These are phyloP conservation scores for Exophiala calicioides DNA, from an alignment of 2,329 filamentous ascomycete species.

Conservation along the genomic window DNA sequence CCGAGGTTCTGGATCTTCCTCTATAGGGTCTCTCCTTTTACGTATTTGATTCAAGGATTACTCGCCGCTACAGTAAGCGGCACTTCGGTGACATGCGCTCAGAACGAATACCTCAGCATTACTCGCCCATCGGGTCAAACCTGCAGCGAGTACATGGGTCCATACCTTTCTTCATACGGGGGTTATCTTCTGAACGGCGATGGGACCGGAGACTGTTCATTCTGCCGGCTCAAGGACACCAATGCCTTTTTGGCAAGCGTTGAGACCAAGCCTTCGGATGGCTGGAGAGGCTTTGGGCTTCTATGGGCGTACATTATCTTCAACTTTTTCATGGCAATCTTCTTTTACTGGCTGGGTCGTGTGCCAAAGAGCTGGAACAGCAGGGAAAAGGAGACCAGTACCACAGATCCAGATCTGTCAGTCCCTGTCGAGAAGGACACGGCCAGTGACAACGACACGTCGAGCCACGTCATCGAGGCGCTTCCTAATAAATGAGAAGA, in stretches of 20 bases:
- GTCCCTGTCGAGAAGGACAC: too few relatives aligned
- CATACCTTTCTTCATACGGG: constrained; percentile 48
- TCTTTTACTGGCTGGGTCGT: constrained; percentile 64
- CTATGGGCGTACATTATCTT: constrained; percentile 68
- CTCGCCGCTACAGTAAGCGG: constrained; percentile 70
- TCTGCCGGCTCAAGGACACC: constrained; percentile 49
- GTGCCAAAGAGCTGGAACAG: constrained; percentile 50
- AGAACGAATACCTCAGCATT: constrained; percentile 70
- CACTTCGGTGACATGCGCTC: constrained; percentile 64
- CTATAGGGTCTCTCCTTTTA: constrained; percentile 80
- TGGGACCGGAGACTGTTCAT: constrained; percentile 51
- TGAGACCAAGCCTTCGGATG: constrained; percentile 49
- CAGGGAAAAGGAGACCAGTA: constrained; percentile 31
- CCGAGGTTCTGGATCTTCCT: constrained; percentile 78
- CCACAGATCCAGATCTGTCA: too few relatives aligned
- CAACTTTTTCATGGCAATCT: constrained; percentile 61
- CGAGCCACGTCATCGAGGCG: too few relatives aligned
- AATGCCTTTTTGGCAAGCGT: constrained; percentile 51
- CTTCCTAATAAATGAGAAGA: too few relatives aligned
- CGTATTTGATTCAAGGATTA: constrained; percentile 77
- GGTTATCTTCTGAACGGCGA: constrained; percentile 60
- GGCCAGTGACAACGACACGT: too few relatives aligned
- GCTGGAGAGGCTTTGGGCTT: constrained; percentile 70
- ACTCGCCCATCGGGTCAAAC: constrained; percentile 57
- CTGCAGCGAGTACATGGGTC: constrained; percentile 60